Evolutionary conservation across 1,284 basidiomycete species (phyloP).

Genomic region (Melampsora larici-populina): DNA sequence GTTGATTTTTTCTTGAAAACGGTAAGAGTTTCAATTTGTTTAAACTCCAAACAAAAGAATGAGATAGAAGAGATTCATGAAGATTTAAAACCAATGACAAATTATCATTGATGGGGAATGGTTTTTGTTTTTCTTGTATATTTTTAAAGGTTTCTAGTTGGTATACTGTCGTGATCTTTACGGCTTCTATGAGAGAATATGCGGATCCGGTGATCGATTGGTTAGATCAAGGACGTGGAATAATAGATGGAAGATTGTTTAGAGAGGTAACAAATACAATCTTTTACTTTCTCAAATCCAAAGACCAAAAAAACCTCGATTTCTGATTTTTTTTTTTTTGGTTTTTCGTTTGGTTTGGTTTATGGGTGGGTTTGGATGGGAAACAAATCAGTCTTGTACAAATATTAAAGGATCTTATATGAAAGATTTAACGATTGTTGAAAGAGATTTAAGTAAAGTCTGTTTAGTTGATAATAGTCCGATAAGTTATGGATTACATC

Average conservation of each 20-base stretch:
- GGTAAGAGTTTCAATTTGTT: slow-evolving; percentile 58
- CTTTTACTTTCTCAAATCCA: not conserved
- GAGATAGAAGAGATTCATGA: too few relatives aligned
- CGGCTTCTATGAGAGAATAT: slow-evolving; percentile 97
- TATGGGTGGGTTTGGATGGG: too few relatives aligned
- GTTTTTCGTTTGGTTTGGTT: too few relatives aligned
- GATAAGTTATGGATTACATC: slow-evolving; percentile 80
- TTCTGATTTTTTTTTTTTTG: not conserved
- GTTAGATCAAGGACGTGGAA: slow-evolving; percentile 83
- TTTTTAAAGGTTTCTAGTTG: slow-evolving; percentile 88
- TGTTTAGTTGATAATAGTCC: slow-evolving; percentile 97
- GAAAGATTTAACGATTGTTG: slow-evolving; percentile 84
- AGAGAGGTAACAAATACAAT: slow-evolving; percentile 81
- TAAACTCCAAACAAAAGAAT: too few relatives aligned
- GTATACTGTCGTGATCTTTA: slow-evolving; percentile 99
- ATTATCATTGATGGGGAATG: too few relatives aligned
- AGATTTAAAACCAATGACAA: slow-evolving; percentile 63
- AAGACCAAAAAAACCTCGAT: too few relatives aligned
- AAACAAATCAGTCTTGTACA: slow-evolving; percentile 70
- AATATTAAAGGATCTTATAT: slow-evolving; percentile 89
- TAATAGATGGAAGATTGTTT: slow-evolving; percentile 82
- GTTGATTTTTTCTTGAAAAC: slow-evolving; percentile 93
- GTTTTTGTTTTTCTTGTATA: slow-evolving; percentile 27
- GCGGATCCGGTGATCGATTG: slow-evolving; percentile 99
- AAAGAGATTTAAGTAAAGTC: slow-evolving; percentile 80